Evolutionary conservation across 2,329 filamentous ascomycete species (phyloP), one percentile per base, ranked within the genome.

Genomic region (Monosporascus sp.): DNA sequence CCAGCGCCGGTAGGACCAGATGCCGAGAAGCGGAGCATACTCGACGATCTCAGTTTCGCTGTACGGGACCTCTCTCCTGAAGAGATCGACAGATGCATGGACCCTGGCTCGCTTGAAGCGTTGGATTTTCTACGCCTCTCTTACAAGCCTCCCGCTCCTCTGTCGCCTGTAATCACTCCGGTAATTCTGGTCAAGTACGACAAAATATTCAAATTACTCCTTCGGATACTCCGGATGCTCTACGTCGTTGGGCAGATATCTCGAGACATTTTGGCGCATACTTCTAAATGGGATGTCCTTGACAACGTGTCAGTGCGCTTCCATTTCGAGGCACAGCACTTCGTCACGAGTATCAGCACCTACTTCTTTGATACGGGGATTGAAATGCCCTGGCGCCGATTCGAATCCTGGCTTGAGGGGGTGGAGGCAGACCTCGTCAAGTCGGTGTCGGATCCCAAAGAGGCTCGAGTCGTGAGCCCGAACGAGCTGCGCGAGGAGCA

Each of bases 71-170:
- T 97, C 56, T 80, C 85, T 0, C 77, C 84, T 7, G 85, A 87
- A 47, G 91, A 97, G 60, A 89, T 96, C 47, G 83, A 90, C 50
- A 84, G 81, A 56, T 93, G 91, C 68, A 85, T 95, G 77, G 83
- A 97, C 62, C 85, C 90, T 0, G 81, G 89, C 65, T 88, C 87
- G 0, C 79, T 97, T 18, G 85, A 93, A 65, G 94, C 94, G 0
- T 77, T 97, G n/a, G 94, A 97, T 69, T 97, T 99, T 64, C 76
- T 99, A 17, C 84, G 90, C 2, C 74, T 99, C 7, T 88, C 91
- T 46, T 97, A 97, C 70, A 88, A 87, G 41, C 79, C 91, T 0
- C 87, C 91, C 0, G 69, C 80, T 0, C 83, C 89, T 1, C 75
- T 97, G 0, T 78, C 85, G 41, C 76, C 84, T 0, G 79, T 97